phyloP scores from a whole-genome alignment of 2,329 filamentous ascomycete species.

The Penicillium sp. region DNA sequence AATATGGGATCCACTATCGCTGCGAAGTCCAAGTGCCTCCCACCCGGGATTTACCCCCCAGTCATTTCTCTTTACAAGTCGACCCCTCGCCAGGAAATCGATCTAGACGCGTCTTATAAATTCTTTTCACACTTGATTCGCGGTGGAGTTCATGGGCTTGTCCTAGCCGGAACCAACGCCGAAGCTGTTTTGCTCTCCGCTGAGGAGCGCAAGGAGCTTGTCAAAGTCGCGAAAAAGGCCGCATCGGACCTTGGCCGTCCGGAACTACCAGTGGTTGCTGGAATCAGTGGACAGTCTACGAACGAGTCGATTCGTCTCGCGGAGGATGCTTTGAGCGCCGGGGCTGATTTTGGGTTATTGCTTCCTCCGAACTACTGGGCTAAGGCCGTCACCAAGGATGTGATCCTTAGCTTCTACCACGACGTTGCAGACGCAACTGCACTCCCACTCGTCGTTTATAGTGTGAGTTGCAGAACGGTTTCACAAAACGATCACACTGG shows the following conservation, averaged over 20 bases:
- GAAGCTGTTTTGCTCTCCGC: constrained; percentile 47
- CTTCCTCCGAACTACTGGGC: constrained; percentile 46
- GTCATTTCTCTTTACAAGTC: constrained; percentile 51
- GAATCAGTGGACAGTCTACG: constrained; percentile 43
- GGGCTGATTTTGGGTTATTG: constrained; percentile 42
- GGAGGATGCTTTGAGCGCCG: constrained; percentile 40
- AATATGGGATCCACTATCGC: constrained; percentile 32
- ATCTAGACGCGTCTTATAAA: constrained; percentile 48
- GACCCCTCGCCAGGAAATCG: constrained; percentile 43
- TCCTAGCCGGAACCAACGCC: constrained; percentile 51
- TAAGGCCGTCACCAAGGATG: constrained; percentile 37
- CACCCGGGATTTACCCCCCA: constrained; percentile 49
- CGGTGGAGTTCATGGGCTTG: constrained; percentile 47
- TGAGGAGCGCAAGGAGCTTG: constrained; percentile 45
- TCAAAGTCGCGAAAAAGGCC: constrained; percentile 41
- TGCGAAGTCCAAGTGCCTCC: constrained; percentile 41
- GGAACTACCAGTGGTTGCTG: constrained; percentile 43
- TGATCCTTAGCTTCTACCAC: constrained; percentile 37
- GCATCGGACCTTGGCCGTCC: constrained; percentile 35
- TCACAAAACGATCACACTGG: not conserved
- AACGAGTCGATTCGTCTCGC: constrained; percentile 44
- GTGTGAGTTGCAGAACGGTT: constrained; percentile 33
- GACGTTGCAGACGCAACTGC: constrained; percentile 40
- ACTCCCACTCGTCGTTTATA: constrained; percentile 49
- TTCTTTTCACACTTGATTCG: constrained; percentile 46